Evolutionary conservation across 2,329 filamentous ascomycete species (phyloP).

Genomic region (Aspergillus sp.): DNA sequence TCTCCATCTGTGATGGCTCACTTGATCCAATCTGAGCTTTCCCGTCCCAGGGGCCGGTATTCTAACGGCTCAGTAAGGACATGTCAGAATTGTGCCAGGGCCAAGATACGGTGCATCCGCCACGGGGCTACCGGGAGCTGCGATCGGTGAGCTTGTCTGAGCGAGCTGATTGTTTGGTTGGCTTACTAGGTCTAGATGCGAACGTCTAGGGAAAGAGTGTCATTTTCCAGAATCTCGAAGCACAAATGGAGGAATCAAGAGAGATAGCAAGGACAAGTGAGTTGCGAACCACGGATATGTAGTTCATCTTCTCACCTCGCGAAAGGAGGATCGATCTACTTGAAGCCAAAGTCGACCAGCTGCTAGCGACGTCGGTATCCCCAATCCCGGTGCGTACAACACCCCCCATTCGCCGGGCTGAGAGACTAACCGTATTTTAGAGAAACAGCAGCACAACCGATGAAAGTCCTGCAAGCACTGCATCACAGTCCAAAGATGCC

Average conservation of each 20-base stretch:
- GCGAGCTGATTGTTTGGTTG: not conserved
- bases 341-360: not conserved
- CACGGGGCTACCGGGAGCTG: not conserved
- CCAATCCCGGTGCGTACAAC: not conserved
- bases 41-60: not conserved
- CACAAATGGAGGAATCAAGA: not conserved
- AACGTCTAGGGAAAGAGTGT: not conserved
- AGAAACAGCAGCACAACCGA: not conserved
- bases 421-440: not conserved
- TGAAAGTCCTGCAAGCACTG: not conserved
- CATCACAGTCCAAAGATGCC: slow-evolving; percentile 18
- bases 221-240: not conserved
- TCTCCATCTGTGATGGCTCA: not conserved
- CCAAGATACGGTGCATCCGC: not conserved
- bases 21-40: not conserved
- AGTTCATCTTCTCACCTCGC: not conserved
- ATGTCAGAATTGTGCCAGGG: not conserved
- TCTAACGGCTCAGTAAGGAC: not conserved
- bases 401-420: not conserved
- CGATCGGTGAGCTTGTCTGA: not conserved
- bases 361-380: not conserved
- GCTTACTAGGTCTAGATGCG: not conserved
- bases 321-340: not conserved
- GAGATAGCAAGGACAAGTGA: not conserved
- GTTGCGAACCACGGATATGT: not conserved